Conservation (phyloP, 2,329 filamentous ascomycete species). For the Aurifilum marmelostoma region DNA sequence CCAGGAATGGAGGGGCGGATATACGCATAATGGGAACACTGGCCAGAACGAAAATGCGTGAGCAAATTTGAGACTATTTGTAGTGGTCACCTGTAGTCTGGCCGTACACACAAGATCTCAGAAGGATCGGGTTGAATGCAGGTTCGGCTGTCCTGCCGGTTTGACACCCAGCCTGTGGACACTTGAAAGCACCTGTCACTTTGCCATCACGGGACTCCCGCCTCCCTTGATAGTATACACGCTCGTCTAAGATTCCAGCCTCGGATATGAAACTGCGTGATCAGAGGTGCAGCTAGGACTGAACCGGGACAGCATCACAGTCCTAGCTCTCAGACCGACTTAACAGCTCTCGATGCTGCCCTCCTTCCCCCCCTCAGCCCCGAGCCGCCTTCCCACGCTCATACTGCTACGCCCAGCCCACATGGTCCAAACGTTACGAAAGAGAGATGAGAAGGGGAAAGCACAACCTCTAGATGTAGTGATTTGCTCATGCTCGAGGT, state of each 20-base stretch:
- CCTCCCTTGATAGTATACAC: neutral
- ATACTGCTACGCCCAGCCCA: neutral
- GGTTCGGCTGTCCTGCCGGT: neutral
- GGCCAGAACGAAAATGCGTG: neutral
- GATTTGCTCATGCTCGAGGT: constrained; percentile 3
- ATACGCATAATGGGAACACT: neutral
- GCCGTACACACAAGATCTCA: neutral
- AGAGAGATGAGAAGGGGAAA: neutral
- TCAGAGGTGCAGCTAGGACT: neutral
- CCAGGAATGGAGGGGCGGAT: neutral
- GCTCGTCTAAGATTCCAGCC: neutral
- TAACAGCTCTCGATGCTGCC: neutral
- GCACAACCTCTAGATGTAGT: neutral
- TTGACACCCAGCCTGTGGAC: neutral
- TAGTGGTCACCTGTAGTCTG: neutral
- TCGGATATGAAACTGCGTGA: neutral
- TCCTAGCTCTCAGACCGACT: no score
- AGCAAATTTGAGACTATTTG: neutral
- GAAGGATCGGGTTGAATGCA: neutral
- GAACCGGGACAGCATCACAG: neutral
- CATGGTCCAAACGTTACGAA: neutral
- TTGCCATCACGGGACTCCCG: neutral
- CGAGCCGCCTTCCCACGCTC: neutral
- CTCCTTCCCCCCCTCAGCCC: no score
- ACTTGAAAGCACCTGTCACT: neutral